Base-by-base conservation (phyloP, 2,329 filamentous ascomycete genomes). In the Huntiella abstrusa region DNA sequence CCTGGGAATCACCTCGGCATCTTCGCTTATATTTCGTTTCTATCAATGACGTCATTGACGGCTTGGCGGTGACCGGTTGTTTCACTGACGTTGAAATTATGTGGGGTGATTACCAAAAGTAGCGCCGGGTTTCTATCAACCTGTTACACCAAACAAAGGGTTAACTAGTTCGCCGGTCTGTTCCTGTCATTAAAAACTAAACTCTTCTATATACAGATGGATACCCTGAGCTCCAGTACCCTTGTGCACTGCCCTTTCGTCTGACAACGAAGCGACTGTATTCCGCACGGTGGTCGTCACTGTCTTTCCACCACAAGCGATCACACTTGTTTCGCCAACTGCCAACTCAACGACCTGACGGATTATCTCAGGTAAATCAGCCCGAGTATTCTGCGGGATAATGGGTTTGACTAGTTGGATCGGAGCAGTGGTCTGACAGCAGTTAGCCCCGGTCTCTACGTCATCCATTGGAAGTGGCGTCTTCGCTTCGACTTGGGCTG, bases 181-280 rank as follows among this genome's bases (percentile, higher is more conserved):
- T 28, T 10, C 22, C 22, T 28, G 22, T 28, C 22, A 28, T 54
- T 54, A 73, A 51, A 71, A 72, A 17, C 64, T 65, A 56, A 76
- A 77, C 55, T 77, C 73, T 52, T 77, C 74, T 1, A 71, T 71
- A 55, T 74, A 67, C 47, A 77, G 54, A 54, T 70, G 67, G 36
- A 78, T 77, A 0, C 74, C 74, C 55, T 78, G 74, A 0, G 74
- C 73, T 1, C 71, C 73, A 0, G 72, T 77, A 4, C 74, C 74
- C 56, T 78, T 78, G 54, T 77, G 74, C 16, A 77, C 73, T 1
- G 69, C 74, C 36, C 74, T 60, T 58, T 77, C 73, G 53, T 78
- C 73, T 45, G 71, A 74, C 50, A 77, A 51, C 28, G 58, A 60
- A 2, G 69, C 67, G 2, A 77, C 71, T 48, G 63, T 68, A 52